A percentile compares a stretch with the other conserved stretches of the same genome.
Conservation (phyloP, 83 land plant species). For the Diphasiastrum complanatum region DNA sequence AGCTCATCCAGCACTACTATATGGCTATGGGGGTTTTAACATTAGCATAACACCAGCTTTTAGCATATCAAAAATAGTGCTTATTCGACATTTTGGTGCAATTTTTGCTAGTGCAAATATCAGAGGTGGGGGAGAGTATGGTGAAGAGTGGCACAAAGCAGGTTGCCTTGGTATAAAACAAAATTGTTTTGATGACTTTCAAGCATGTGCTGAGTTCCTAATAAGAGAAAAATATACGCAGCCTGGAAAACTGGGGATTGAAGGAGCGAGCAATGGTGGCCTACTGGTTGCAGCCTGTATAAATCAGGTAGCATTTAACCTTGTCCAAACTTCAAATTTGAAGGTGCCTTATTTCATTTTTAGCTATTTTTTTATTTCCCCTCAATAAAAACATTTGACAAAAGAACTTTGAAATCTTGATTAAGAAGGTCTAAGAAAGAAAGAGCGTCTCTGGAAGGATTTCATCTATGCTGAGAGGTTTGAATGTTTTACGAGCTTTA, state of each 20-base stretch:
- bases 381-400: no score
- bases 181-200: constrained; percentile 97
- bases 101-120: constrained; percentile 81
- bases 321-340: no score
- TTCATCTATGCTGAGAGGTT: no score
- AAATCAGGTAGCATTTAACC: constrained; percentile 69
- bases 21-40: constrained; percentile 96
- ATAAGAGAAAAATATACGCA: constrained; percentile 80
- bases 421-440: no score
- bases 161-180: constrained; percentile 88
- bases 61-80: constrained; percentile 52
- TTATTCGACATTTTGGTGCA: constrained; percentile 55
- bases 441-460: no score
- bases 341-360: no score
- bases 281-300: constrained; percentile 94
- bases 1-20: constrained; percentile 69
- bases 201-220: constrained; percentile 77
- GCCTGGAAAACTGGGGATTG: constrained; percentile 74
- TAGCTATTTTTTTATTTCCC: no score
- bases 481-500: no score
- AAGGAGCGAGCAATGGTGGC: constrained; percentile 99
- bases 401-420: no score
- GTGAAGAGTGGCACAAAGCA: constrained; percentile 98
- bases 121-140: constrained; percentile 99
- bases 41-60: constrained; percentile 78